Conservation (phyloP, 176 grass and related monocot species). For the Avena sativa region DNA sequence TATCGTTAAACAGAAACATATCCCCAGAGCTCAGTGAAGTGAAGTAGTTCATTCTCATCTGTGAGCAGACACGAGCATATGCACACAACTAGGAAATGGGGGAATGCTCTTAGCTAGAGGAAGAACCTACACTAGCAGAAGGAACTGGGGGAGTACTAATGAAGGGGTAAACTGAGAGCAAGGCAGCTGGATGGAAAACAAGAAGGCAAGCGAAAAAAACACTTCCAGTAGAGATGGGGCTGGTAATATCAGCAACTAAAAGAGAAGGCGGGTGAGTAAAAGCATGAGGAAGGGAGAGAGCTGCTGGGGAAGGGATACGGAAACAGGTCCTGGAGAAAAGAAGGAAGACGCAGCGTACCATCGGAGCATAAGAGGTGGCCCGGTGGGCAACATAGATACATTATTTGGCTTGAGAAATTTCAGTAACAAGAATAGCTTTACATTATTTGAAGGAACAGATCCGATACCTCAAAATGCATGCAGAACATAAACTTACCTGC, state of each 20-base stretch:
- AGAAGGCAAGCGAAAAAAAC: neutral
- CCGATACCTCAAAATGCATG: neutral
- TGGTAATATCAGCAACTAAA: neutral
- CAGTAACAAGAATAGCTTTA: neutral
- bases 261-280: neutral
- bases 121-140: neutral
- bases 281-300: neutral
- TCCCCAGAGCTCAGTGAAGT: neutral
- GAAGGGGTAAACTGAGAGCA: neutral
- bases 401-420: neutral
- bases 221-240: neutral
- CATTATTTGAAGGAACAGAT: neutral
- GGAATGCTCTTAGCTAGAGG: neutral
- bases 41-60: neutral
- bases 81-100: neutral
- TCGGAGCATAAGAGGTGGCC: neutral
- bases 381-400: neutral
- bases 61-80: neutral
- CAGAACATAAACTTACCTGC: neutral
- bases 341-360: neutral
- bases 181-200: no score
- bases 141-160: neutral
- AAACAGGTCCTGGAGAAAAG: neutral
- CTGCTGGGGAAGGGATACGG: neutral
- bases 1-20: neutral